Base-by-base conservation (phyloP, 768 basidiomycete species). In the Lactarius quietus region DNA sequence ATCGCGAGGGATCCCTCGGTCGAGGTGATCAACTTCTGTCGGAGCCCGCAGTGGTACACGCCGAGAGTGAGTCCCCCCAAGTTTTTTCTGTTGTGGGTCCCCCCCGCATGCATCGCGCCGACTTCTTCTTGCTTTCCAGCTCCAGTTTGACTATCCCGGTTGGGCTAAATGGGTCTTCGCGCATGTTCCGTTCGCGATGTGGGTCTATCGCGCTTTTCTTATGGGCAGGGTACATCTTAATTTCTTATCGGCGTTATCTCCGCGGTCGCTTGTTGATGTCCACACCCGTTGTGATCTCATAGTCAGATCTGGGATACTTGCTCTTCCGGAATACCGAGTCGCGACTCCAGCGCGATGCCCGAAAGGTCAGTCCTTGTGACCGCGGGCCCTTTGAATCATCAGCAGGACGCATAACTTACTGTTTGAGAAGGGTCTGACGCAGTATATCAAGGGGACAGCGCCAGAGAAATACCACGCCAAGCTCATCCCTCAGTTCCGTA, bases 11-110 rank as follows among this genome's bases (percentile, higher is more conserved):
- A 86, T 65, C 75, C 79, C 12, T 78, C 80, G 8, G 80, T 82
- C 18, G 71, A 81, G 64, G 78, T 87, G 23, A 75, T 83, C 62
- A 84, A 88, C 71, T 84, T 88, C 70, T 66, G 64, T 65, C 77
- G 87, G 58, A 86, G 82, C 45, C 84, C 84, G 23, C 81, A 84
- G 68, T 87, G 86, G 85, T 83, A 78, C 68, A 45, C 81, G 1
- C 80, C 81, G 3, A 80, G 81, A 65, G 86, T 87, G 52, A 60
- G 70, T 79, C n/a, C n/a, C n/a, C n/a, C n/a, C n/a, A n/a, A n/a
- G n/a, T n/a, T n/a, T n/a, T n/a, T n/a, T n/a, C n/a, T n/a, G n/a
- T n/a, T n/a, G n/a, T n/a, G n/a, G n/a, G n/a, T n/a, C n/a, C n/a
- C n/a, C n/a, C n/a, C n/a, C n/a, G n/a, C n/a, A n/a, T n/a, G n/a